These are phyloP conservation scores for Boletus pseudo-olivaceus DNA, from an alignment of 768 basidiomycete genomes.

Conservation along the genomic window DNA sequence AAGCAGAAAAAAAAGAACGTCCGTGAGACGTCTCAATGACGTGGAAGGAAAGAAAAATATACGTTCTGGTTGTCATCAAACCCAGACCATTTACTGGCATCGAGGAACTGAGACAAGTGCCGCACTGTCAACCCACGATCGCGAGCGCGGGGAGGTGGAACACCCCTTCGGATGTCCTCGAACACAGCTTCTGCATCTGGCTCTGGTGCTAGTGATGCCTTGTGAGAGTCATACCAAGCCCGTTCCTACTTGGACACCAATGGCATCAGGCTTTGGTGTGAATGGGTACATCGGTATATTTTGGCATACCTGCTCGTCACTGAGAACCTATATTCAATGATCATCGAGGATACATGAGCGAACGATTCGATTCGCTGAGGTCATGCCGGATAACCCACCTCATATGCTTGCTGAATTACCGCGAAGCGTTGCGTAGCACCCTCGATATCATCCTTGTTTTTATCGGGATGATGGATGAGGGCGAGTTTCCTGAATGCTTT, in stretches of 20 bases:
- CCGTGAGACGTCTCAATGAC: not conserved
- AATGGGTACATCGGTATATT: slow-evolving; percentile 1
- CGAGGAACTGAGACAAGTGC: slow-evolving; percentile 84
- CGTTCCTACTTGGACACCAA: slow-evolving; percentile 68
- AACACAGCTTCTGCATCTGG: slow-evolving; percentile 83
- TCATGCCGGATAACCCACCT: slow-evolving; percentile 46
- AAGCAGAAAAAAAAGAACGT: not conserved
- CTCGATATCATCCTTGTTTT: slow-evolving; percentile 80
- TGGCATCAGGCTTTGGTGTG: slow-evolving; percentile 11
- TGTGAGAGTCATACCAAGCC: slow-evolving; percentile 97
- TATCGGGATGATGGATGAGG: slow-evolving; percentile 82
- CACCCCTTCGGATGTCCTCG: slow-evolving; percentile 77
- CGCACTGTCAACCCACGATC: slow-evolving; percentile 78
- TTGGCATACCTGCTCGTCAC: slow-evolving; percentile 83
- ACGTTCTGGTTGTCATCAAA: slow-evolving; percentile 65
- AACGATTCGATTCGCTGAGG: not conserved
- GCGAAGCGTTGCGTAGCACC: slow-evolving; percentile 87
- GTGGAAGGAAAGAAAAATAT: slow-evolving; percentile 21
- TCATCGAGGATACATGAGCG: not conserved
- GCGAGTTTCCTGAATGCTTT: slow-evolving; percentile 82
- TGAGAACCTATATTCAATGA: slow-evolving; percentile 75
- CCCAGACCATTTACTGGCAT: slow-evolving; percentile 60
- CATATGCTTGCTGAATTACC: slow-evolving; percentile 90
- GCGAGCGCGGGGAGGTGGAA: slow-evolving; percentile 45
- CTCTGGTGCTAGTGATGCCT: slow-evolving; percentile 72